A percentile compares a stretch with the other conserved stretches of the same genome.
phyloP scores from a whole-genome alignment of 768 basidiomycete genomes.

The Suillus hirtellus region DNA sequence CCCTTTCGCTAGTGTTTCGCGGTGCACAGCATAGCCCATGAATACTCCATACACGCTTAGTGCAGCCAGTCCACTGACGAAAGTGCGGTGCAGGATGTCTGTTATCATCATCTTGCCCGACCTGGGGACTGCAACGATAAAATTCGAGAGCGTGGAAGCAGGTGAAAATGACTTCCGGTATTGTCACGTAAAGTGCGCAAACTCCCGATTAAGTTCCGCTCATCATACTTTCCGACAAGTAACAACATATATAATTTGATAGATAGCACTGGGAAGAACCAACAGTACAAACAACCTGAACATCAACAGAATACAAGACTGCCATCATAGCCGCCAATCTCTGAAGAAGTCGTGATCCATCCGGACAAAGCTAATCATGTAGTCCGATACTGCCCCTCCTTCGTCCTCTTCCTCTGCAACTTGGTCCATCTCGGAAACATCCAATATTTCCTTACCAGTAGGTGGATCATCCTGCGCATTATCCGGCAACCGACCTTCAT shows the following conservation, averaged over 20 bases:
- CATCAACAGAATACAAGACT: conserved; percentile 16
- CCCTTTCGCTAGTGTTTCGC: conserved; percentile 32
- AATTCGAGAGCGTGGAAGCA: neutral
- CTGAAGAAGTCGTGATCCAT: conserved; percentile 68
- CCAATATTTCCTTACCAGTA: conserved; percentile 31
- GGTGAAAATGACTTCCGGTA: neutral
- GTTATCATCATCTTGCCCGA: conserved; percentile 26
- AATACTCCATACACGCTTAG: conserved; percentile 33
- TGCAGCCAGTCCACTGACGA: conserved; percentile 30
- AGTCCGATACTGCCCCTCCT: conserved; percentile 78
- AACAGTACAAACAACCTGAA: neutral
- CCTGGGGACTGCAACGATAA: conserved; percentile 11
- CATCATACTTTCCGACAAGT: neutral
- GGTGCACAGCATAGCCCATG: conserved; percentile 33
- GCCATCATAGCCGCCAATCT: conserved; percentile 60
- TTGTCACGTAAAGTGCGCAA: too few relatives aligned
- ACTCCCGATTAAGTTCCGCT: too few relatives aligned
- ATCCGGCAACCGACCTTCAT: conserved; percentile 12
- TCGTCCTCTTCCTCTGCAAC: conserved; percentile 47
- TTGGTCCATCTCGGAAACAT: conserved; percentile 31
- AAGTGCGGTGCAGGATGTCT: conserved; percentile 31
- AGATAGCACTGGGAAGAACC: conserved; percentile 21
- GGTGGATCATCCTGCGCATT: conserved; percentile 15
- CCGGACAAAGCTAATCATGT: conserved; percentile 73
- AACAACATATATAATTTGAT: neutral